Conservation (phyloP, 2,329 filamentous ascomycete genomes). For the Hymenoscyphus repandus region DNA sequence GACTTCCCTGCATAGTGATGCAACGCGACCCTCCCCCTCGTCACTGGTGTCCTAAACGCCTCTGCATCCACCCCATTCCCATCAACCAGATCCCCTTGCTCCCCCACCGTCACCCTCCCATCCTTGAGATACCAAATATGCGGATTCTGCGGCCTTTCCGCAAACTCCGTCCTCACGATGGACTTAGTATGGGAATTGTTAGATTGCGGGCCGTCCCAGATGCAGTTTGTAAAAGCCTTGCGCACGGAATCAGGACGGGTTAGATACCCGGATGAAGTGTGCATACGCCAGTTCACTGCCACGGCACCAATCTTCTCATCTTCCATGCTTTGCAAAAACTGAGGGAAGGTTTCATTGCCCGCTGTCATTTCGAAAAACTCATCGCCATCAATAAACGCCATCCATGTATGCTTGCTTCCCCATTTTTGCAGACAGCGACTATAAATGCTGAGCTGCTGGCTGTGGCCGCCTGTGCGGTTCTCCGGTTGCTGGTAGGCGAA, state of each 20-base stretch:
- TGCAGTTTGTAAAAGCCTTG: constrained; percentile 29
- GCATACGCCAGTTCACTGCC: constrained; percentile 32
- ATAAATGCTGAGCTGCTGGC: constrained; percentile 18
- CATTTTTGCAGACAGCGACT: constrained; percentile 20
- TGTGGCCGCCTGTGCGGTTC: constrained; percentile 1
- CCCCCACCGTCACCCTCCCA: constrained; percentile 23
- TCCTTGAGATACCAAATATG: constrained; percentile 22
- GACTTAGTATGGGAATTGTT: constrained; percentile 31
- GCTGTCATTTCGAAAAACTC: constrained; percentile 30
- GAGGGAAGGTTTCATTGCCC: constrained; percentile 23
- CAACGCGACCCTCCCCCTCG: constrained; percentile 27
- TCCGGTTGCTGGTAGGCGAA: constrained; percentile 18
- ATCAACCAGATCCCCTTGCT: constrained; percentile 21
- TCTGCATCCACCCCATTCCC: constrained; percentile 13
- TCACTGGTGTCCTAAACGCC: constrained; percentile 25
- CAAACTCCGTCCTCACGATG: constrained; percentile 27
- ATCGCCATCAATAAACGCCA: constrained; percentile 30
- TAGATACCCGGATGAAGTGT: constrained; percentile 28
- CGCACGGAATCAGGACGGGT: constrained; percentile 25
- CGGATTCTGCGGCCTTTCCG: constrained; percentile 14
- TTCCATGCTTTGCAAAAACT: constrained; percentile 26
- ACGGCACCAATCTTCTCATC: constrained; percentile 26
- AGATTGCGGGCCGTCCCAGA: constrained; percentile 23
- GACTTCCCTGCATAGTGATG: constrained; percentile 34
- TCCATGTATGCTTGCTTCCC: constrained; percentile 30